Conservation (phyloP, 192 early-diverging fungal genomes). For the Tieghemiomyces parasiticus region DNA sequence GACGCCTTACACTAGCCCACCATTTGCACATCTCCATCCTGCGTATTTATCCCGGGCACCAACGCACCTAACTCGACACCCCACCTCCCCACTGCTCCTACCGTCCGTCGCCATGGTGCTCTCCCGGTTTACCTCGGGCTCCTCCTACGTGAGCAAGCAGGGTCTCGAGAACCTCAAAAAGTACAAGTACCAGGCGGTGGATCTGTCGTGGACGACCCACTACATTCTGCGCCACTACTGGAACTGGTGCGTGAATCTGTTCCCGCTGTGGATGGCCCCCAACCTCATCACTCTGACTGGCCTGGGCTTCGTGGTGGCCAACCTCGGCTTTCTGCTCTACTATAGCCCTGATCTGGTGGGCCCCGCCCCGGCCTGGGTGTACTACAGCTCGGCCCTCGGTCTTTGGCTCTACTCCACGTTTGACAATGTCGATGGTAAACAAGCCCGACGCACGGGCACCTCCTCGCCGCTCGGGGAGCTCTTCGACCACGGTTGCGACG, state of each 20-base stretch:
- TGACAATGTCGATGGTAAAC: conserved; percentile 79
- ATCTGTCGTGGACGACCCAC: conserved; percentile 69
- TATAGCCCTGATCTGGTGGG: conserved; percentile 51
- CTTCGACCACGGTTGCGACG: conserved; percentile 79
- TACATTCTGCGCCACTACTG: conserved; percentile 79
- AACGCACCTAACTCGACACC: too few species aligned
- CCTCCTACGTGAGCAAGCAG: conserved; percentile 48
- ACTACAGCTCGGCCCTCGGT: conserved; percentile 55
- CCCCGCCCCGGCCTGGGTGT: conserved; percentile 57
- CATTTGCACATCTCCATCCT: too few species aligned
- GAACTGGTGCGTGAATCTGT: conserved; percentile 74
- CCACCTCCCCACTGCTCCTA: too few species aligned
- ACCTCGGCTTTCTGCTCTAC: conserved; percentile 52
- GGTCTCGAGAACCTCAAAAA: conserved; percentile 52
- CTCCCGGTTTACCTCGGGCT: conserved; percentile 14
- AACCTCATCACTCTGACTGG: conserved; percentile 75
- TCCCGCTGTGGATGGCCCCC: conserved; percentile 87
- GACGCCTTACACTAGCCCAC: too few species aligned
- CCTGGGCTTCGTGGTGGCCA: conserved; percentile 56
- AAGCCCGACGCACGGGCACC: conserved; percentile 63
- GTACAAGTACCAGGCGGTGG: conserved; percentile 66
- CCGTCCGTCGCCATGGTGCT: background rate
- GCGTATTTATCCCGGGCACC: too few species aligned
- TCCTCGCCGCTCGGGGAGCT: conserved; percentile 69
- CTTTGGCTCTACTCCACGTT: conserved; percentile 83